A percentile compares a stretch with the other conserved stretches of the same genome.
phyloP scores from a whole-genome alignment of 1,139 yeast species.

The Pneumocystis canis region DNA sequence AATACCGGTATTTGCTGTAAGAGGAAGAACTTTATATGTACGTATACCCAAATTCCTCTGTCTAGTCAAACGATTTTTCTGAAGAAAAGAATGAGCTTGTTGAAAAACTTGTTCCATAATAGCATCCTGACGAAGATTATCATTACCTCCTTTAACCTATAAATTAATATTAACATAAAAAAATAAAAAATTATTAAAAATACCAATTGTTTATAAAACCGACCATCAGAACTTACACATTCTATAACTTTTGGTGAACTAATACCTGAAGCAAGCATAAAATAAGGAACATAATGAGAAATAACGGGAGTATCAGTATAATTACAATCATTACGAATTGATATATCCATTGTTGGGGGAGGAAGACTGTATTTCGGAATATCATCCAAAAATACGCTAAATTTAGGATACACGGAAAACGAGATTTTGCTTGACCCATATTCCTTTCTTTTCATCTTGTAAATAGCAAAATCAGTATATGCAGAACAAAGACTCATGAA shows the following conservation, averaged over 20 bases:
- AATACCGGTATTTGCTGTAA: constrained; percentile 77
- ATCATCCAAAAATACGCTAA: neutral
- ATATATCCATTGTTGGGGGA: neutral
- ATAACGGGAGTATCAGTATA: constrained; percentile 42
- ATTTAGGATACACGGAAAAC: neutral
- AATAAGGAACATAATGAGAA: constrained; percentile 29
- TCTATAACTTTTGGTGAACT: constrained; percentile 9
- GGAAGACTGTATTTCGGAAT: neutral
- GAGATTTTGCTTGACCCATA: neutral
- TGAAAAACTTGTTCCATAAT: constrained; percentile 95
- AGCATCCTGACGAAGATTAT: constrained; percentile 87
- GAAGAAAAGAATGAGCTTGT: constrained; percentile 62
- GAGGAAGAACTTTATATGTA: constrained; percentile 79
- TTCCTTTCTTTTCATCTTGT: neutral
- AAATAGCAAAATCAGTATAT: constrained; percentile 5
- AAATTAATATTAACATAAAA: neutral
- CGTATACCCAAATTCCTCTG: constrained; percentile 46
- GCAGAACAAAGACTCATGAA: neutral
- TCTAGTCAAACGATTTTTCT: constrained; percentile 41
- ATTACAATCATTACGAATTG: constrained; percentile 24
- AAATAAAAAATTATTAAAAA: neutral
- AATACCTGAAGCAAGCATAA: constrained; percentile 61
- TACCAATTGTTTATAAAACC: constrained; percentile 8
- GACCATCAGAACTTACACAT: constrained; percentile 9
- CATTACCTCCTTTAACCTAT: constrained; percentile 65